Evolutionary conservation across 768 basidiomycete species (phyloP), one percentile per base, ranked within the genome.

Genomic region (Russula earlei): DNA sequence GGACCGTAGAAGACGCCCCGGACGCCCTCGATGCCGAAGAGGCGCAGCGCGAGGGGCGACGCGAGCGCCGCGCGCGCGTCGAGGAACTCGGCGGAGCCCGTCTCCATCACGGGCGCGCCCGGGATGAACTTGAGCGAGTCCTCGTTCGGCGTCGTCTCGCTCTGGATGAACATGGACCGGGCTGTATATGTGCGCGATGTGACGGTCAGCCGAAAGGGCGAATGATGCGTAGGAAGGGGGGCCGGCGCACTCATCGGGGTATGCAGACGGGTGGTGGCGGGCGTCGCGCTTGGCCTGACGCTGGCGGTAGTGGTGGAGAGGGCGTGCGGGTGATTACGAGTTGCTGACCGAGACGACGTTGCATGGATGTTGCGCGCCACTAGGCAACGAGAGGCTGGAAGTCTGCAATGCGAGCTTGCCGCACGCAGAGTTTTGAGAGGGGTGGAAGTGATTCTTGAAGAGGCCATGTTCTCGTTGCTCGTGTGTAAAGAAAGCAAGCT

Each of bases 101-200:
- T 80, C 38, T 80, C 81, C 83, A 96, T 92, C 27, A 99, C 93
- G 27, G 83, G 69, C 22, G 84, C 77, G 0, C 96, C 96, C 1
- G 95, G 96, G 56, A 99, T 92, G 72, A 99, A 99, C 70, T 99
- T 98, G 49, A 99, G 80, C 1, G 94, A 95, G 67, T 97, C 92
- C 31, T 91, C 90, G 68, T 99, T 99, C 0, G 96, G 96, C 0
- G 96, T 99, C 10, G 84, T 82, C 72, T 97, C 94, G 5, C 95
- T 98, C 72, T 99, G 96, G 55, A 98, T 96, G 74, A 98, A 98
- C 94, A 97, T 95, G 52, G 87, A 85, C 22, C 93, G 82, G 33
- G 72, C 88, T 91, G 11, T 24, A 9, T 38, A 17, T 17, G 42
- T 12, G 14, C 42, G 24, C 22, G 20, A 14, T 33, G 10, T 14